Percentiles rank a stretch among this genome's conserved stretches.
Evolutionary conservation across 768 basidiomycete species (phyloP).

Genomic region (Russula earlei): DNA sequence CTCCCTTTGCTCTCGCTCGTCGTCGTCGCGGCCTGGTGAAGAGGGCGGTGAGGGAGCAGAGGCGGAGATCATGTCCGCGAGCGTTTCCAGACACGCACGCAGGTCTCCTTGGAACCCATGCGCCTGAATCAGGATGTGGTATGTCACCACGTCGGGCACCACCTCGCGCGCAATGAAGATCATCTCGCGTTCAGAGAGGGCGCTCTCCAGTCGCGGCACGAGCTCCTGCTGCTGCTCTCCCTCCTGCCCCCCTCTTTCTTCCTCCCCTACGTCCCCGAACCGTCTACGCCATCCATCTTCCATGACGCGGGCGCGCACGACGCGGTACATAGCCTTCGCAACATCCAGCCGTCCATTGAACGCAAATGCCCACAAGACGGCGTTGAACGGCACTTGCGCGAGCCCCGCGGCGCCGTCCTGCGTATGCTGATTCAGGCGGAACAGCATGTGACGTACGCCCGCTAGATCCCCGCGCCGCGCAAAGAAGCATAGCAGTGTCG

Average conservation of each 20-base stretch:
- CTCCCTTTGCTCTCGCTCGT: neutral
- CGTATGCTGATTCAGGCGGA: constrained; percentile 39
- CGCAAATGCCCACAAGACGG: constrained; percentile 61
- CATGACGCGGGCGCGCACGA: constrained; percentile 24
- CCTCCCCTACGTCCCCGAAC: constrained; percentile 20
- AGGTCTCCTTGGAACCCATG: constrained; percentile 68
- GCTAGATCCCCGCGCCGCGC: constrained; percentile 36
- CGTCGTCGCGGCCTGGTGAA: neutral
- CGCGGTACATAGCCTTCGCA: constrained; percentile 51
- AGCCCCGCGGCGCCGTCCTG: constrained; percentile 31
- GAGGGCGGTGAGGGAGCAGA: constrained; percentile 23
- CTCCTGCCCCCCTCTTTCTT: constrained; percentile 26
- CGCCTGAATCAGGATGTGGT: constrained; percentile 56
- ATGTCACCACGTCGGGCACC: constrained; percentile 57
- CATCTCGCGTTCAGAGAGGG: constrained; percentile 35
- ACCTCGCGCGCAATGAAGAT: constrained; percentile 36
- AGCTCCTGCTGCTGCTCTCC: constrained; percentile 25
- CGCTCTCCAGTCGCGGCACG: constrained; percentile 27
- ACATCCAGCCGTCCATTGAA: constrained; percentile 43
- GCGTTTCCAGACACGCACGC: constrained; percentile 40
- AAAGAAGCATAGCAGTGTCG: constrained; percentile 51
- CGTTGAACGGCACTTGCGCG: constrained; percentile 59
- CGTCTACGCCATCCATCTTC: too few relatives aligned
- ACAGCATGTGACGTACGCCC: constrained; percentile 47
- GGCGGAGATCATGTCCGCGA: constrained; percentile 53